phyloP scores from a whole-genome alignment of 441 rosid species.

The Pelargonium myrrhifolium region DNA sequence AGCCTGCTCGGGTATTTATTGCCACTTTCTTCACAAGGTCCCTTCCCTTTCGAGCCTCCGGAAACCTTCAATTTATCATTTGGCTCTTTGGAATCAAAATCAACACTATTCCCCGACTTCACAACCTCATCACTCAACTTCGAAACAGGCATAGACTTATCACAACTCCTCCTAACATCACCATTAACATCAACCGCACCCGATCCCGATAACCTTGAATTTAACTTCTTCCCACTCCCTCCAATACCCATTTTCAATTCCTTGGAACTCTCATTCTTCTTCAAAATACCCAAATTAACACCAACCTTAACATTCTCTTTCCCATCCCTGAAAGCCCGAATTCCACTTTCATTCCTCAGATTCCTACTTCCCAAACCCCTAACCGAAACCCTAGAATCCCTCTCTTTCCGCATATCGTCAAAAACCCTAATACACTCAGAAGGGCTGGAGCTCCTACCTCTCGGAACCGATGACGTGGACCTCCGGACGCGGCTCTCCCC shows the following conservation, averaged over 20 bases:
- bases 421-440: constrained; percentile 60
- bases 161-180: constrained; percentile 13
- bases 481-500: constrained; percentile 37
- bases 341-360: constrained; percentile 7
- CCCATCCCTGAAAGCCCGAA: constrained; percentile 16
- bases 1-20: constrained; percentile 59
- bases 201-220: constrained; percentile 24
- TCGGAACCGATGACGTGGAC: constrained; percentile 49
- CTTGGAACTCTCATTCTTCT: constrained; percentile 23
- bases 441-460: constrained; percentile 92
- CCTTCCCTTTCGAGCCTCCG: constrained; percentile 39
- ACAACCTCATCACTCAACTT: constrained; percentile 21
- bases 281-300: constrained; percentile 24
- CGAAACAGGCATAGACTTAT: constrained; percentile 19
- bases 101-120: constrained; percentile 19
- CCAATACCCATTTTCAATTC: constrained; percentile 13
- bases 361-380: constrained; percentile 17
- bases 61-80: constrained; percentile 23
- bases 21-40: constrained; percentile 25
- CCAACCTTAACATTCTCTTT: constrained; percentile 36
- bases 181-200: constrained; percentile 15
- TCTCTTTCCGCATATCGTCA: constrained; percentile 43
- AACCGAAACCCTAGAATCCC: constrained; percentile 32
- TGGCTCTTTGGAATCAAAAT: no score
- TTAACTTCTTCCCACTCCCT: constrained; percentile 23